These are phyloP conservation scores for Dissoconium aciculare DNA, from an alignment of 2,329 filamentous ascomycete species.

Conservation along the genomic window DNA sequence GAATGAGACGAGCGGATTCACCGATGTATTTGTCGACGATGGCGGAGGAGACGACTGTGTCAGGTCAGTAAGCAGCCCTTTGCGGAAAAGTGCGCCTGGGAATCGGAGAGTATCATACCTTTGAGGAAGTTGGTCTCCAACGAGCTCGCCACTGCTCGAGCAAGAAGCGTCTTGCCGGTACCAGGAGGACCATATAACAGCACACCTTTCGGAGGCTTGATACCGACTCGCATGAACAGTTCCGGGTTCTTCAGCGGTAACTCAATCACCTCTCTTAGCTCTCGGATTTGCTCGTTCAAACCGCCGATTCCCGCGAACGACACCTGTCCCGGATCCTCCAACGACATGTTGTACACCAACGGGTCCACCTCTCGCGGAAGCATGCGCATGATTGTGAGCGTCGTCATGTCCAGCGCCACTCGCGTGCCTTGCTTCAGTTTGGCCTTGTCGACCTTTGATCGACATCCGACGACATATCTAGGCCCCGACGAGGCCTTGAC, in stretches of 20 bases:
- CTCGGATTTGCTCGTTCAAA: conserved; percentile 94
- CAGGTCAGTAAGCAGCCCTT: neutral
- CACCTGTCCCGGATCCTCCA: conserved; percentile 94
- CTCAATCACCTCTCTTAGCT: conserved; percentile 94
- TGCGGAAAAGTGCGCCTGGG: too few species aligned
- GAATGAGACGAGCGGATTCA: conserved; percentile 89
- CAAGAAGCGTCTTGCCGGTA: conserved; percentile 89
- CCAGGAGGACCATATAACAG: conserved; percentile 90
- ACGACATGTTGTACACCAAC: conserved; percentile 98
- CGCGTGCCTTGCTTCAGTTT: conserved; percentile 98
- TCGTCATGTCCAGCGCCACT: conserved; percentile 97
- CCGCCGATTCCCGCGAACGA: conserved; percentile 97
- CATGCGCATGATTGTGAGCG: conserved; percentile 99
- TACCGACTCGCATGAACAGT: conserved; percentile 88
- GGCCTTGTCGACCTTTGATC: conserved; percentile 92
- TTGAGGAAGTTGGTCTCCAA: conserved; percentile 98
- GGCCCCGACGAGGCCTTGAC: conserved; percentile 96
- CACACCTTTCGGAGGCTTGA: conserved; percentile 97
- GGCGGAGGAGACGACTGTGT: conserved; percentile 81
- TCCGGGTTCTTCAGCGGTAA: conserved; percentile 97
- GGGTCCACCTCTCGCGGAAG: conserved; percentile 95
- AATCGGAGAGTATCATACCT: too few species aligned
- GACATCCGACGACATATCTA: conserved; percentile 93
- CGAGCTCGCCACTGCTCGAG: conserved; percentile 87
- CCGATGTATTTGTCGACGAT: conserved; percentile 99